A percentile compares a stretch with the other conserved stretches of the same genome.
These are phyloP conservation scores for Seiridium cupressi DNA, from an alignment of 2,329 filamentous ascomycete genomes.

Conservation along the genomic window DNA sequence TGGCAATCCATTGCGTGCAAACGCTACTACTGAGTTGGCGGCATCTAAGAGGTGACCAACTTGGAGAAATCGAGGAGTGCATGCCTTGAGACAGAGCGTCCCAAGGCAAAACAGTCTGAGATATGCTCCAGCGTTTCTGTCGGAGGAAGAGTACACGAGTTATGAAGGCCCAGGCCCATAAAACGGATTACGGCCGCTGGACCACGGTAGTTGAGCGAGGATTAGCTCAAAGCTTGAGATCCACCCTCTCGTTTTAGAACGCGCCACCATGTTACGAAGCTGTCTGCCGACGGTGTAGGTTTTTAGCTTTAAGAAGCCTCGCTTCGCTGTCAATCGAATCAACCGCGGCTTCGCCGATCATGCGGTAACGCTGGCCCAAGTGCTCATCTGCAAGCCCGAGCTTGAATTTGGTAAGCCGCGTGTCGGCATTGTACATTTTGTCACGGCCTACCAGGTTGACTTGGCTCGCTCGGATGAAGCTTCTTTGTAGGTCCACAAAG, in stretches of 20 bases:
- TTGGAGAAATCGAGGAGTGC: too few relatives aligned
- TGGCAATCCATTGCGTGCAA: too few relatives aligned
- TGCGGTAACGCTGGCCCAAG: not conserved
- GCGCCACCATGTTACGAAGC: conserved; percentile 2
- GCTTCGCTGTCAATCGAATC: not conserved
- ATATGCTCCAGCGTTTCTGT: too few relatives aligned
- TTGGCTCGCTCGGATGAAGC: not conserved
- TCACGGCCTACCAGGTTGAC: not conserved
- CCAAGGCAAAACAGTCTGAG: too few relatives aligned
- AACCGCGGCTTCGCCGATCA: not conserved
- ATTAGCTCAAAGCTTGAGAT: not conserved
- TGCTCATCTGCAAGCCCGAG: not conserved
- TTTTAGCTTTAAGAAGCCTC: not conserved
- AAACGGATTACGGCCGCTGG: not conserved
- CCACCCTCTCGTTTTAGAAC: conserved; percentile 1
- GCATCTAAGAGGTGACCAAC: not conserved
- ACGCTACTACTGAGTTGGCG: not conserved
- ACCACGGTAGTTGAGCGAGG: not conserved
- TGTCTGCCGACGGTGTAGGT: too few relatives aligned
- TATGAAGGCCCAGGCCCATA: not conserved
- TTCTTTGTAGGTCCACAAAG: not conserved
- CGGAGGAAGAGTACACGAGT: not conserved
- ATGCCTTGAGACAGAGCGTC: too few relatives aligned
- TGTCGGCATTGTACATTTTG: not conserved
- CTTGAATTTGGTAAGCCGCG: not conserved